phyloP scores from a whole-genome alignment of 2,329 filamentous ascomycete species.

The Ophiostoma sp. region DNA sequence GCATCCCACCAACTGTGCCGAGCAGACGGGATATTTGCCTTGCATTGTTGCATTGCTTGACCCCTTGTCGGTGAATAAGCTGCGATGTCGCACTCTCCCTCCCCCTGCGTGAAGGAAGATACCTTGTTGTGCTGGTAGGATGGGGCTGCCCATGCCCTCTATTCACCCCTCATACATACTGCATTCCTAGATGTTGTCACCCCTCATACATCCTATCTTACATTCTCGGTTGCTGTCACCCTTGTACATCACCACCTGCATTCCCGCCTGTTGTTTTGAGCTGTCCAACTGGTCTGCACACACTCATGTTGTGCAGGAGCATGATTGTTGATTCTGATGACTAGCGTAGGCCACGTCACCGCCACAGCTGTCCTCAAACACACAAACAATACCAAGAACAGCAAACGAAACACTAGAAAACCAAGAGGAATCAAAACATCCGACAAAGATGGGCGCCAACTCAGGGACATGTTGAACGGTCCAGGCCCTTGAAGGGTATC shows the following conservation, averaged over 20 bases:
- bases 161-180: not conserved
- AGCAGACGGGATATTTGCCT: not conserved
- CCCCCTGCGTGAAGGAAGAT: not conserved
- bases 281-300: not conserved
- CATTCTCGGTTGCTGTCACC: not conserved
- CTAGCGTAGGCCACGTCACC: not conserved
- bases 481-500: conserved; percentile 7
- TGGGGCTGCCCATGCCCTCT: not conserved
- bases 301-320: not conserved
- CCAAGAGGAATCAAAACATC: not conserved
- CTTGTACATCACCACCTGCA: not conserved
- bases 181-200: not conserved
- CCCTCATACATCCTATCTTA: not conserved
- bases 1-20: conserved; percentile 1
- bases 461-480: not conserved
- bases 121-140: not conserved
- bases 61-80: not conserved
- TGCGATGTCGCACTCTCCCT: not conserved
- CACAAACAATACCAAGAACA: conserved; percentile 1
- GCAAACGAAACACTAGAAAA: not conserved
- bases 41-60: not conserved
- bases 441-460: not conserved
- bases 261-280: not conserved
- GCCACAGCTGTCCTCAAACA: not conserved
- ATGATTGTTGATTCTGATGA: not conserved